phyloP scores from a whole-genome alignment of 78 protist species.

The Chrysochromulina parva region DNA sequence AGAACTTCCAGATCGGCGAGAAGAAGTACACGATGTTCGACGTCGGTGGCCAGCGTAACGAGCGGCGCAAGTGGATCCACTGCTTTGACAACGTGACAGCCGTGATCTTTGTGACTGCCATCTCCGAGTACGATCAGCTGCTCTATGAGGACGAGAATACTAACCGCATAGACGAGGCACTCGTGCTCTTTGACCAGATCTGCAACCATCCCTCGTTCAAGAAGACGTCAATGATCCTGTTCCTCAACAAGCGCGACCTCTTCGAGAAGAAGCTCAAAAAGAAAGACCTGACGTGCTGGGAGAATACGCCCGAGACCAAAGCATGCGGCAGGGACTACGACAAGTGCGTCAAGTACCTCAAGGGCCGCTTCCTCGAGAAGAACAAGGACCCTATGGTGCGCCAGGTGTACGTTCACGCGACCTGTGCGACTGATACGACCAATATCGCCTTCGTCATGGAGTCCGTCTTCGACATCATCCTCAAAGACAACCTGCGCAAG shows the following conservation, averaged over 20 bases:
- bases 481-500: slow-evolving; percentile 23
- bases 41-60: slow-evolving; percentile 94
- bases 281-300: too few relatives aligned
- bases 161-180: slow-evolving; percentile 67
- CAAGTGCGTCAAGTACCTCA: neutral
- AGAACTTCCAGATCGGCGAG: slow-evolving; percentile 62
- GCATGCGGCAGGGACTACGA: too few relatives aligned
- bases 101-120: slow-evolving; percentile 86
- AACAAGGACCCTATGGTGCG: slow-evolving; percentile 46
- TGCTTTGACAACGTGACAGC: slow-evolving; percentile 94
- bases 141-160: slow-evolving; percentile 69
- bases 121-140: slow-evolving; percentile 80
- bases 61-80: slow-evolving; percentile 96
- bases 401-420: slow-evolving; percentile 75
- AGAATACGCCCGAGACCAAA: too few relatives aligned
- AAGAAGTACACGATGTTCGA: slow-evolving; percentile 66
- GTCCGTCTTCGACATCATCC: slow-evolving; percentile 51
- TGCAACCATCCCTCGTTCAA: slow-evolving; percentile 89
- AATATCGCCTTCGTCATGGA: slow-evolving; percentile 72
- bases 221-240: slow-evolving; percentile 88
- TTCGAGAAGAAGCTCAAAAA: slow-evolving; percentile 75
- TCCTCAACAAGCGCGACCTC: slow-evolving; percentile 89
- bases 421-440: slow-evolving; percentile 86
- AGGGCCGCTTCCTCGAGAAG: neutral
- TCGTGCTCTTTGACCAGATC: slow-evolving; percentile 70